phyloP scores from a whole-genome alignment of 2,329 filamentous ascomycete species.

The Keithomyces neogunnii region DNA sequence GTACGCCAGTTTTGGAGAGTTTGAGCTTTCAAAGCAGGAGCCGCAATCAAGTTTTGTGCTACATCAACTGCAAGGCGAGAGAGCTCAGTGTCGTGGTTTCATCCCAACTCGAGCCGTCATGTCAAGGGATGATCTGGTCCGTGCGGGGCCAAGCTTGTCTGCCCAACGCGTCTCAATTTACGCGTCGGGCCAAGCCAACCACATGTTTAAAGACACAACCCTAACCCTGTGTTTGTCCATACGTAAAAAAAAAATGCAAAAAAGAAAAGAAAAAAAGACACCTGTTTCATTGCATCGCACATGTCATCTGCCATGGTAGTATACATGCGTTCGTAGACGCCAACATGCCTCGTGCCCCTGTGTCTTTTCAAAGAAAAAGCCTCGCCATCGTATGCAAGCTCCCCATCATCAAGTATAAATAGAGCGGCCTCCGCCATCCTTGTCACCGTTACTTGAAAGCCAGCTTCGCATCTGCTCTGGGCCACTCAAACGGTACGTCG shows the following conservation, averaged over 20 bases:
- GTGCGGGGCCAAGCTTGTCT: not conserved
- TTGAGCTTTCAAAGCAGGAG: not conserved
- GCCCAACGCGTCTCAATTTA: not conserved
- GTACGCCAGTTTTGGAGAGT: not conserved
- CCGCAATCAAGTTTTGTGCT: not conserved
- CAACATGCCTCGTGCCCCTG: constrained; percentile 1
- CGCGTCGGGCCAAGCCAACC: not conserved
- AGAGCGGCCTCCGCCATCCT: not conserved
- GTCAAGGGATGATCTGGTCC: not conserved
- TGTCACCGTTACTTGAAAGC: constrained; percentile 35
- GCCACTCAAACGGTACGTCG: constrained; percentile 58
- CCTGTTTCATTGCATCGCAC: constrained; percentile 1
- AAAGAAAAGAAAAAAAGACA: not conserved
- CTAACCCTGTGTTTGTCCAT: not conserved
- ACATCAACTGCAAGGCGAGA: too few species aligned
- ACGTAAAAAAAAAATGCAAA: too few species aligned
- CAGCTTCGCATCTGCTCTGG: constrained; percentile 51
- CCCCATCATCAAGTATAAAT: not conserved
- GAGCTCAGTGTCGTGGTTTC: too few species aligned
- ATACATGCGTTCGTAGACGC: constrained; percentile 6
- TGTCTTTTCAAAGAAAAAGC: not conserved
- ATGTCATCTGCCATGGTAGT: not conserved
- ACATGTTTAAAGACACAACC: not conserved
- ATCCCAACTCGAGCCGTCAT: not conserved
- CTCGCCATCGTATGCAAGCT: constrained; percentile 3